These are phyloP conservation scores for Solanum piurae DNA, from an alignment of 257 asterid species.

Conservation along the genomic window DNA sequence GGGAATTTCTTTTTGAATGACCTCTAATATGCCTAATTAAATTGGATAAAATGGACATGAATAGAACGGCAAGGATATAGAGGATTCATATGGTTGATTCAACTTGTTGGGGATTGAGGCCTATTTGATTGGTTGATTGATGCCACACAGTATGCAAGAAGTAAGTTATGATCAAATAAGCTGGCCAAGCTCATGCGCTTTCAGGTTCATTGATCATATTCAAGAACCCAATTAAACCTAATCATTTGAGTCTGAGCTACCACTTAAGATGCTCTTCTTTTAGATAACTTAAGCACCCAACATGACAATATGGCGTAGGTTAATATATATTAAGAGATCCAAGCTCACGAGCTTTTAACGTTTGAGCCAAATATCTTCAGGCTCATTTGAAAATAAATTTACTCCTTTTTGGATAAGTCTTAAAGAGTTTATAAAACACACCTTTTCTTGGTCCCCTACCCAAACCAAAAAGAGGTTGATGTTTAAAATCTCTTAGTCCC, in stretches of 20 bases:
- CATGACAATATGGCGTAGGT: background rate
- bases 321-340: no score
- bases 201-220: background rate
- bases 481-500: background rate
- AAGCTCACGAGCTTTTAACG: background rate
- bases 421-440: background rate
- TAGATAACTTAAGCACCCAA: background rate
- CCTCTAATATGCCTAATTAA: background rate
- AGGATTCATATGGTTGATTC: background rate
- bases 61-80: background rate
- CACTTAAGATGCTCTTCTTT: background rate
- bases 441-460: background rate
- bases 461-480: background rate
- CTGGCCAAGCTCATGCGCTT: background rate
- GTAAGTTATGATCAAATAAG: background rate
- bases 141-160: background rate
- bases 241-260: background rate
- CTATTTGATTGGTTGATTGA: background rate
- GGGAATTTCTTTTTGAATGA: background rate
- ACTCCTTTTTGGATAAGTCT: background rate
- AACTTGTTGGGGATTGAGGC: background rate
- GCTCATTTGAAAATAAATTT: background rate
- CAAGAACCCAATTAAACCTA: background rate
- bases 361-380: background rate
- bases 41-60: background rate